Evolutionary conservation across 345 rosid genomes (phyloP).

Genomic region (Cochlearia excelsa): DNA sequence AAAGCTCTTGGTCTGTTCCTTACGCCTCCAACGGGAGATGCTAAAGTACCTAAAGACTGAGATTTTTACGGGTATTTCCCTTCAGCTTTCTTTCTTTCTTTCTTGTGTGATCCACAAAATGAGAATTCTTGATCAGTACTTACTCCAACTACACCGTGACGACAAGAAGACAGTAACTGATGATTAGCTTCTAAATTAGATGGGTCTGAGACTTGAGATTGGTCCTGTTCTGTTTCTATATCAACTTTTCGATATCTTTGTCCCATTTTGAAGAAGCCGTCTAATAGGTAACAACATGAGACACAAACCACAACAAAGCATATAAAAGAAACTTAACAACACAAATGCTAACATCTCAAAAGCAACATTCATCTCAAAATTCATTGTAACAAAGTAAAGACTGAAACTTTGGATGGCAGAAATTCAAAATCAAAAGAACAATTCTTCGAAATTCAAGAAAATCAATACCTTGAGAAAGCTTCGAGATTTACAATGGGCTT

Average conservation of each 20-base stretch:
- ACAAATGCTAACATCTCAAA: too few species aligned
- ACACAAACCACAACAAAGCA: too few species aligned
- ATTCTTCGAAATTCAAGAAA: too few species aligned
- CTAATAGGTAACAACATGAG: slow-evolving; percentile 7
- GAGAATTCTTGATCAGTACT: slow-evolving; percentile 35
- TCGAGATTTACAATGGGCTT: too few species aligned
- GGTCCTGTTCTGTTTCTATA: slow-evolving; percentile 63
- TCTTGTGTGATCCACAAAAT: slow-evolving; percentile 55
- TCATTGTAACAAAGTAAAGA: too few species aligned
- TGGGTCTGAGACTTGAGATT: slow-evolving; percentile 44
- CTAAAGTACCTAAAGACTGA: slow-evolving; percentile 26
- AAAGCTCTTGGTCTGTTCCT: slow-evolving; percentile 30
- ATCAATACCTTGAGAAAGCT: too few species aligned
- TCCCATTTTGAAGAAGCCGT: slow-evolving; percentile 51
- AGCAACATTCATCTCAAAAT: too few species aligned
- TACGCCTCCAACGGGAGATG: slow-evolving; percentile 39
- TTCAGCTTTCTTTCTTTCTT: slow-evolving; percentile 60
- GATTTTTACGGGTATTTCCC: slow-evolving; percentile 26
- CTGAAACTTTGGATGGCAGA: too few species aligned
- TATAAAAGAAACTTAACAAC: too few species aligned
- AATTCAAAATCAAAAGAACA: too few species aligned
- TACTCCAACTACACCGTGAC: slow-evolving; percentile 25
- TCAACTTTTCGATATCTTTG: slow-evolving; percentile 57
- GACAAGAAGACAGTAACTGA: slow-evolving; percentile 60
- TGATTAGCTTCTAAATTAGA: slow-evolving; percentile 49